Evolutionary conservation across 2,329 filamentous ascomycete genomes (phyloP), one percentile per base, ranked within the genome.

Genomic region (Claviceps sp.): DNA sequence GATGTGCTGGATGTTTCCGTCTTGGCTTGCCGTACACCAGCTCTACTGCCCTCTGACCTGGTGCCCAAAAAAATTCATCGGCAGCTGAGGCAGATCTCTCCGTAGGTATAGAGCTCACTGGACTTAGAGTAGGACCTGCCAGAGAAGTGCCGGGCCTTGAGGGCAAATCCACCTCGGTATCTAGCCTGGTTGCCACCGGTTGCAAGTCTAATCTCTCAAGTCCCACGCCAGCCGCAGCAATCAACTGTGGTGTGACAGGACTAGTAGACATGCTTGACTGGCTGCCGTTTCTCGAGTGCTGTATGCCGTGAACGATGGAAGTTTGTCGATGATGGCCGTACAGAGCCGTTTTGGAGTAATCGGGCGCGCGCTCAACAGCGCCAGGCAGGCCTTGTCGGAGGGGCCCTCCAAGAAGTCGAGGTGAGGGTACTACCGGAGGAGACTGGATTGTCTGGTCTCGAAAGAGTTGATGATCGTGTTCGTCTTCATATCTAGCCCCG

Each of bases 311-410:
- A 52, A 97, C 90, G 60, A 97, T 96, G 47, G 91, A 97, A 0
- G 91, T 95, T 71, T 98, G 89, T 51, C 93, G 84, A 69, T 97
- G 89, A 67, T 98, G 90, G 54, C 87, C 88, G 74, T 97, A 82
- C 23, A 72, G 62, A 37, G 70, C 70, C 44, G 68, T 67, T 62
- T 81, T 82, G 51, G 78, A 81, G 47, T 73, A 58, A 44, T 82
- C 79, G 54, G 75, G 67, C n/a, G 72, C 63, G 57, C 77, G 73
- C 59, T 80, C 77, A 53, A 73, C 64, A 36, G 66, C 66, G 52
- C 65, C 53, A 45, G 29, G 69, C 26, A 73, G 59, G 42, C 61
- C 67, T 29, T 66, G 62, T 55, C 74, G 71, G 52, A 71, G 66
- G 37, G 68, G 59, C 38, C 69, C 62, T 38, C 65, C 61, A 58